phyloP scores from a whole-genome alignment of 2,329 filamentous ascomycete species.

The Teratosphaeria viscida region DNA sequence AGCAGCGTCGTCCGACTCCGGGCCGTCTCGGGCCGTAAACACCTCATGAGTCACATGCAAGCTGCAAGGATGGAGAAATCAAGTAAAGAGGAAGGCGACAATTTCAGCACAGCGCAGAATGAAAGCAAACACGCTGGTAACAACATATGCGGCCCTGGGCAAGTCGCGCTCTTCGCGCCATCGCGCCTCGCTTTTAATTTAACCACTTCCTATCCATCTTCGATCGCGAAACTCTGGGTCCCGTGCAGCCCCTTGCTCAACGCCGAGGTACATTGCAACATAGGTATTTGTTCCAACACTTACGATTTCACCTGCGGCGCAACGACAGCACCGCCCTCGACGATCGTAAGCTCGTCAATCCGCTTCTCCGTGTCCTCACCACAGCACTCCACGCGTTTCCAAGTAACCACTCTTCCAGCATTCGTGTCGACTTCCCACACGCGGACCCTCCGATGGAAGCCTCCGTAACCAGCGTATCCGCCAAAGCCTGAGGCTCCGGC shows the following conservation, averaged over 20 bases:
- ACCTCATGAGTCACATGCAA: neutral
- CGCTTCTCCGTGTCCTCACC: slow-evolving; percentile 39
- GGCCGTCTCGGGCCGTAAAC: neutral
- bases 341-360: slow-evolving; percentile 51
- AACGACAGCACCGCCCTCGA: slow-evolving; percentile 47
- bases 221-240: neutral
- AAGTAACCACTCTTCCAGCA: slow-evolving; percentile 76
- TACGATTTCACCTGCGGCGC: neutral
- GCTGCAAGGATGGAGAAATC: neutral
- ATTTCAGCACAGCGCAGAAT: neutral
- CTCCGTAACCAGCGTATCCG: slow-evolving; percentile 84
- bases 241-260: neutral
- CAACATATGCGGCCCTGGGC: neutral
- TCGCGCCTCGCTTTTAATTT: neutral
- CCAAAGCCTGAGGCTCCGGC: slow-evolving; percentile 85
- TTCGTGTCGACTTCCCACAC: slow-evolving; percentile 93
- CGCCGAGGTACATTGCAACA: neutral
- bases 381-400: slow-evolving; percentile 70
- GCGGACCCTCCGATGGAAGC: slow-evolving; percentile 71
- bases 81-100: neutral
- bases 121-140: neutral
- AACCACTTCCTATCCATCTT: neutral
- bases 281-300: neutral
- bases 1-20: neutral
- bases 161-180: neutral